Conservation (phyloP, 2,329 filamentous ascomycete genomes). For the Trichophyton verrucosum region DNA sequence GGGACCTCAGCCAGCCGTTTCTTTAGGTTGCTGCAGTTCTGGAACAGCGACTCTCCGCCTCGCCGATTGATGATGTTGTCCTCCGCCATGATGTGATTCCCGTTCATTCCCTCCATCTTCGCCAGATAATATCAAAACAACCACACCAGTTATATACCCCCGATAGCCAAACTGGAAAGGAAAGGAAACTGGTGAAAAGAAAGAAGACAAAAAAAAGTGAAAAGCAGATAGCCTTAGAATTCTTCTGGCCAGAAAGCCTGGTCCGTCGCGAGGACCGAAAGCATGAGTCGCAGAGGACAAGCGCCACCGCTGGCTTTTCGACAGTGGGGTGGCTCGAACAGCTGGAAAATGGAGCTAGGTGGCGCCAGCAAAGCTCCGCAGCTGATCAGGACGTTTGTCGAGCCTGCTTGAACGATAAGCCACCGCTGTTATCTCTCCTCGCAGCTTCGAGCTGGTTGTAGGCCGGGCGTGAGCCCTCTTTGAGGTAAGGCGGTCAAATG, state of each 20-base stretch:
- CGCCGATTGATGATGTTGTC: constrained; percentile 96
- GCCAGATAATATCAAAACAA: neutral
- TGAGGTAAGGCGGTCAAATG: neutral
- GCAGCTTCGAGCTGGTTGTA: neutral
- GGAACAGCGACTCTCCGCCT: constrained; percentile 89
- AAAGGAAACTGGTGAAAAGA: neutral
- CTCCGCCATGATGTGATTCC: constrained; percentile 47
- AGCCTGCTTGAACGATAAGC: neutral
- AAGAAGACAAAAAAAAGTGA: neutral
- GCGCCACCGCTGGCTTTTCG: neutral
- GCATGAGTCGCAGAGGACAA: constrained; percentile 11
- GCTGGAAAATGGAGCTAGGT: neutral
- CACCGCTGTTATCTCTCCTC: neutral
- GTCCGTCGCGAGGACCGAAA: constrained; percentile 10
- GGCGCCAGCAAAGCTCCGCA: neutral
- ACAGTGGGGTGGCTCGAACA: neutral
- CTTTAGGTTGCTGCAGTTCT: constrained; percentile 80
- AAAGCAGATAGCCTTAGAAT: neutral
- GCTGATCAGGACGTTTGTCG: neutral
- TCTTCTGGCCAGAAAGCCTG: constrained; percentile 13
- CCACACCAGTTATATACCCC: neutral
- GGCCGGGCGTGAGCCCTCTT: neutral
- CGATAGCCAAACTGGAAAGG: neutral
- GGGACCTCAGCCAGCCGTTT: constrained; percentile 72
- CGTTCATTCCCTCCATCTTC: constrained; percentile 25